Evolutionary conservation across 208 protist species (phyloP).

Genomic region (Spongospora subterranea): DNA sequence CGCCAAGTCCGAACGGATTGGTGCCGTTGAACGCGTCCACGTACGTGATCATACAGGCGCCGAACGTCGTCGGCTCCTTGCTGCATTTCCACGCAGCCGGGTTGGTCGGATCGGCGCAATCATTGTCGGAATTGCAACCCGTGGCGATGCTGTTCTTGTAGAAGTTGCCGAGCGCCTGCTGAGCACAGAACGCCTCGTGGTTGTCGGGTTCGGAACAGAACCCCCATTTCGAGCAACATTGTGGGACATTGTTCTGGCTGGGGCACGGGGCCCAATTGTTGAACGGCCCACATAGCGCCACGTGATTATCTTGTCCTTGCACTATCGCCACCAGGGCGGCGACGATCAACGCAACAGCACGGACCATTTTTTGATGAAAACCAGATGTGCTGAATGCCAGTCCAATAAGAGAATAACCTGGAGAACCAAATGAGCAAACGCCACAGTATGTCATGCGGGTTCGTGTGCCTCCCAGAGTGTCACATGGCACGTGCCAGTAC

Average conservation of each 20-base stretch:
- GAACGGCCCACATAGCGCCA: neutral
- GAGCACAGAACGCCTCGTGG: neutral
- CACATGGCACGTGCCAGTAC: too few relatives aligned
- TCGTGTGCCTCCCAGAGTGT: too few relatives aligned
- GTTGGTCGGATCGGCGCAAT: neutral
- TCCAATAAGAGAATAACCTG: too few relatives aligned
- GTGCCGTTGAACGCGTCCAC: neutral
- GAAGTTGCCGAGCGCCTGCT: neutral
- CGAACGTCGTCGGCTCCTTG: neutral
- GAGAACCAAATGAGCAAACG: too few relatives aligned
- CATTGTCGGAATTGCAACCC: neutral
- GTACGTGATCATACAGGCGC: neutral
- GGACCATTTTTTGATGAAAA: too few relatives aligned
- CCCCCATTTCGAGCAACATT: neutral
- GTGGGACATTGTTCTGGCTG: neutral
- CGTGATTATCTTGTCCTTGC: neutral
- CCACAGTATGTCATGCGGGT: too few relatives aligned
- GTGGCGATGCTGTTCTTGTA: neutral
- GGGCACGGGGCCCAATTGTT: neutral
- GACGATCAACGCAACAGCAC: neutral
- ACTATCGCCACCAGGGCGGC: neutral
- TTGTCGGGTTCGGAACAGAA: neutral
- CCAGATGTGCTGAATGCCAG: too few relatives aligned
- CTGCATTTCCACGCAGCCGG: neutral
- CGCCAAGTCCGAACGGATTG: neutral